Evolutionary conservation across 2,329 filamentous ascomycete genomes (phyloP), one percentile per base, ranked within the genome.

Genomic region (Fusarium luffae): DNA sequence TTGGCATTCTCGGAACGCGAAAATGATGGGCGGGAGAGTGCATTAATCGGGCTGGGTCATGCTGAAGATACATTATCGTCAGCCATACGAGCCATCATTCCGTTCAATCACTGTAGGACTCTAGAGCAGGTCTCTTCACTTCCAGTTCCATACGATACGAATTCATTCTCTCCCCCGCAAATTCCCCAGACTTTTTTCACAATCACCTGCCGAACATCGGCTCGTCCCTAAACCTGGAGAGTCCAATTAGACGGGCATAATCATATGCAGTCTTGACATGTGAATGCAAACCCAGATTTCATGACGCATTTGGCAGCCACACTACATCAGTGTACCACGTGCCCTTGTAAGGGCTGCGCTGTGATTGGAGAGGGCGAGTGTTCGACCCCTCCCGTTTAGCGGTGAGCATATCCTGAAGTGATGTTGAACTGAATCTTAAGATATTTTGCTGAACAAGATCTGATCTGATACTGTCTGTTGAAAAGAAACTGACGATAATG

Each of bases 161-260:
- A 18, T 9, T 41, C 16, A 42, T 37, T 44, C 14, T 21, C 34
- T 41, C 64, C 68, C 68, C 68, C 68, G 63, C 68, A 70, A 51
- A 68, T 71, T 70, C 67, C 69, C 69, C 69, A 68, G 69, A 71
- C 54, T 72, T 19, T 27, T 25, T 19, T 21, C 42, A 44, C 19
- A 42, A 67, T 70, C 69, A 72, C 52, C 69, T 72, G 69, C 70
- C 67, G 58, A 71, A 46, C 50, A 59, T 63, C 66, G 69, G 69
- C 41, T 49, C 27, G 34, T 42, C 14, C 34, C 18, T 37, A 59
- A 58, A 62, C 52, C 40, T 54, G 58, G 58, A 66, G 66, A 52
- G 55, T 46, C 68, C 68, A 70, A 70, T 70, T 47, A 16, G n/a
- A 51, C 21, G 12, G 37, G 28, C 28, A 30, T 30, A 30, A 30